Base-by-base conservation (phyloP, 106 monocot genomes). In the Dendrobium chrysotoxum region DNA sequence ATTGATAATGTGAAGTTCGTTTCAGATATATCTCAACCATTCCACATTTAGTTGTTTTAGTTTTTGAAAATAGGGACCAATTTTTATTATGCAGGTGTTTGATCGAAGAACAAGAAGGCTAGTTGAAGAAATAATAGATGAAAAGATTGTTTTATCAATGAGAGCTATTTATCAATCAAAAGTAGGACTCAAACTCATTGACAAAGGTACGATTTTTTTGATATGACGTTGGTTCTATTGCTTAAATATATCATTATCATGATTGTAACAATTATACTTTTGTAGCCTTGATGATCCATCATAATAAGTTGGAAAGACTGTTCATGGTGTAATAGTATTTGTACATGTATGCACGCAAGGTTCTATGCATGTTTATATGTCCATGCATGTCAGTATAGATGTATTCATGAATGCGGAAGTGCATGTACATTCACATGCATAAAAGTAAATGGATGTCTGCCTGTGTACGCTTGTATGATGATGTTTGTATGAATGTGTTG, bases 111-210 rank as follows among this genome's bases (percentile, higher is more conserved):
- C 94, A 79, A 95, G 91, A 80, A 92, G 94, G 61, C 82, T 98
- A 68, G 94, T 98, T 1, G 97, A 95, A 86, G 97, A 98, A 84
- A 82, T 86, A 38, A 98, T 98, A 72, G 97, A 92, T 87, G 87
- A 89, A 79, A 98, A 91, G 80, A 98, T 98, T 84, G 81, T 98
- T n/a, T 78, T 98, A 79, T 94, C 97, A 40, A 98, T 98, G 94
- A 84, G 97, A 83, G 89, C 97, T 45, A 86, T 98, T 72, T 98
- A 98, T 84, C 97, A 98, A 84, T 94, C 94, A 81, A 98, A 85
- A 98, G 80, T 98, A 11, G 97, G 97, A 35, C 87, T 95, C n/a
- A 87, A 87, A 53, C 88, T 95, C 78, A 89, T 98, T 68, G 88
- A 98, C 75, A 88, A 83, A 89, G 97, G 97, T 95, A 81, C 57